Conservation (phyloP, 1,284 basidiomycete genomes). For the Apiotrichum mycotoxinovorans region DNA sequence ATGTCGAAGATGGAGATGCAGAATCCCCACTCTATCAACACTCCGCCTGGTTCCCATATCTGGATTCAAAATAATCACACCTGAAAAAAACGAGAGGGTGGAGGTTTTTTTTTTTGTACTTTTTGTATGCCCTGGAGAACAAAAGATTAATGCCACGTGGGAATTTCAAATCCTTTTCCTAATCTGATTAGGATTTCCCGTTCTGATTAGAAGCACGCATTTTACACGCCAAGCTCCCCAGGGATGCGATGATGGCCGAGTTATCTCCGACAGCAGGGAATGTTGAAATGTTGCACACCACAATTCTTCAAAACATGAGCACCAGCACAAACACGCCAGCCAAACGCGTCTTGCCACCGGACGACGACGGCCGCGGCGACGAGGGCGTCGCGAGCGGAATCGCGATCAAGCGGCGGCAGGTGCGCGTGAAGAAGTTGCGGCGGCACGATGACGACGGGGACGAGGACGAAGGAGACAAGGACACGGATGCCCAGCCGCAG, state of each 20-base stretch:
- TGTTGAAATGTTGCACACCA: not conserved
- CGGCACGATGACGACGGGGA: slow-evolving; percentile 18
- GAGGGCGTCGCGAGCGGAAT: slow-evolving; percentile 2
- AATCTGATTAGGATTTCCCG: too few relatives aligned
- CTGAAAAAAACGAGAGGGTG: slow-evolving; percentile 7
- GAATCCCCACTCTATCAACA: not conserved
- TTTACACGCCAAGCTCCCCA: too few relatives aligned
- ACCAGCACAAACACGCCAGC: not conserved
- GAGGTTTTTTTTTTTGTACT: too few relatives aligned
- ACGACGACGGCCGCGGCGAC: not conserved
- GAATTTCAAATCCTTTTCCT: not conserved
- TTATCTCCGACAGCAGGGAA: too few relatives aligned
- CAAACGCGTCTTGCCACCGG: slow-evolving; percentile 3
- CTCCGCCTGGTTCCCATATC: not conserved
- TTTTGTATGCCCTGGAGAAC: not conserved
- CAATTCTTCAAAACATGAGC: not conserved
- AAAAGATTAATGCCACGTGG: slow-evolving; percentile 1
- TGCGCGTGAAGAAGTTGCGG: slow-evolving; percentile 39
- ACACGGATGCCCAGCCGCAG: not conserved
- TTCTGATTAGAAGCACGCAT: too few relatives aligned
- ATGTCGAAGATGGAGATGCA: not conserved
- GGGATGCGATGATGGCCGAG: too few relatives aligned
- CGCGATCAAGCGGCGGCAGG: slow-evolving; percentile 34
- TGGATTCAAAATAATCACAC: not conserved
- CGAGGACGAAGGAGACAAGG: slow-evolving; percentile 9